phyloP scores from a whole-genome alignment of 2,329 filamentous ascomycete genomes.

The Nannizziopsis arthrosporioides region DNA sequence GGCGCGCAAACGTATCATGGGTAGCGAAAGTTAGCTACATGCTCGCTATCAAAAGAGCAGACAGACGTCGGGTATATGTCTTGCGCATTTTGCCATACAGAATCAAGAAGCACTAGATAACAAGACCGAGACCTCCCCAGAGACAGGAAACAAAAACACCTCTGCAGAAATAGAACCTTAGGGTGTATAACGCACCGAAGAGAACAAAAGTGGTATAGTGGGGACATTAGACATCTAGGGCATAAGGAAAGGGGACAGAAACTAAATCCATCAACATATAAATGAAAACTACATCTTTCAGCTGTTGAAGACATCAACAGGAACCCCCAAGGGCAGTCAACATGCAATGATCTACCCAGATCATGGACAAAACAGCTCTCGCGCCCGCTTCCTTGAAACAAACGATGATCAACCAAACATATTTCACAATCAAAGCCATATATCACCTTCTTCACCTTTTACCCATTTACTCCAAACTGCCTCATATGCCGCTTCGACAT shows the following conservation, averaged over 20 bases:
- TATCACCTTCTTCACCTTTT: slow-evolving; percentile 75
- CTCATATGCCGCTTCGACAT: slow-evolving; percentile 79
- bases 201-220: slow-evolving; percentile 9
- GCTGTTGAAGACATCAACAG: neutral
- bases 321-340: neutral
- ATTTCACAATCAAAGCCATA: slow-evolving; percentile 49
- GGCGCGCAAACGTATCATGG: too few species aligned
- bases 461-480: slow-evolving; percentile 86
- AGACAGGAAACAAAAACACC: neutral
- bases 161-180: neutral
- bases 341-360: neutral
- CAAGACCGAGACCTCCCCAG: neutral
- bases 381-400: neutral
- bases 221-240: neutral
- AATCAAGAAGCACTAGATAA: too few species aligned
- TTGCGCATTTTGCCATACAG: too few species aligned
- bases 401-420: neutral
- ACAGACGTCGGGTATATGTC: too few species aligned
- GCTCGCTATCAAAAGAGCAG: too few species aligned
- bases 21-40: too few species aligned
- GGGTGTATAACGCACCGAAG: neutral
- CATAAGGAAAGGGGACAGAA: neutral
- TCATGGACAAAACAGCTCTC: neutral
- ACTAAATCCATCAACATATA: neutral
- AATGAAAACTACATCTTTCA: neutral